Base-by-base conservation (phyloP, 805 yeast genomes). In the Tetrapisispora arboricola region DNA sequence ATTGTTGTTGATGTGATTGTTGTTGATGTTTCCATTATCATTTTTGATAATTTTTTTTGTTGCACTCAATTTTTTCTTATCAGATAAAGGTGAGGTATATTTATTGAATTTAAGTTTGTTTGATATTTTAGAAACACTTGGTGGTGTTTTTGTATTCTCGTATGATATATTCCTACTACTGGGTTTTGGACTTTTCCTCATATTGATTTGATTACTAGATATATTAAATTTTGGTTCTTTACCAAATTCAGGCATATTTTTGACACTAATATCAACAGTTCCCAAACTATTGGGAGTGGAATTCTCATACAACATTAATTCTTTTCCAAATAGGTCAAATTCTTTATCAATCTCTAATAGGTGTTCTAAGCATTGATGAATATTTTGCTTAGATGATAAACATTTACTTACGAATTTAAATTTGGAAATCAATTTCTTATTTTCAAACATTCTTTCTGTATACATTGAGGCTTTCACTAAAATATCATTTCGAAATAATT, bases 381-480 rank as follows among this genome's bases (percentile, higher is more conserved):
- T 50, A 26, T 45, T 43, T 12, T 40, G 34, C 15, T 47, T 51
- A 3, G 39, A 44, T n/a, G 45, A 44, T 11, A 55, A 32, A 30
- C 53, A 44, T n/a, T 44, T 38, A 4, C 58, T 49, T 10, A 57
- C 24, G 39, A 57, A 51, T 35, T 58, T 57, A 28, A 46, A 48
- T 13, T 55, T 39, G 12, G 38, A 39, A 12, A 48, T 38, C 21
- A 65, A 52, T 1, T 46, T 52, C 16, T 53, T 50, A 25, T 63
- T 57, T 13, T 54, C 49, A 10, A 64, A 44, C 51, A 68, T 52
- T 40, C 71, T 69, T 50, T 79, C 87, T 51, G 73, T 70, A 24
- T 76, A 57, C 5, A 74, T 58, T 0, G 82, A 72, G 1, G 84
- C 71, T 46, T 71, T 71, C 42, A 73, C 68, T 18, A 79, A 56